Base-by-base conservation (phyloP, 768 basidiomycete genomes). In the Leucosporidium yakuticum region DNA sequence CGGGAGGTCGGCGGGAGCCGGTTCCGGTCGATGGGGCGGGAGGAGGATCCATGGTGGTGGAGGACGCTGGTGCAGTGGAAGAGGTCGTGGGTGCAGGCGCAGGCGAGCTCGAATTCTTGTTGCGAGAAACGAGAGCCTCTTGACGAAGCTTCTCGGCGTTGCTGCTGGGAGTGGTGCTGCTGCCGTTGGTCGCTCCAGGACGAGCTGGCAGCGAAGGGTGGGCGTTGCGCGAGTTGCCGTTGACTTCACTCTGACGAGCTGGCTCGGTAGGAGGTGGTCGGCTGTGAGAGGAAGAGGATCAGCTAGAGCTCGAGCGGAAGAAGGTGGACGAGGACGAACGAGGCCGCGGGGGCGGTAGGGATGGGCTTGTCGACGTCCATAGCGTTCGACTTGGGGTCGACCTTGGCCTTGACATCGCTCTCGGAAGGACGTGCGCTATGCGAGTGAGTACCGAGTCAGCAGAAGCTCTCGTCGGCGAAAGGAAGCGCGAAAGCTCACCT, bases 21-120 rank as follows among this genome's bases (percentile, higher is more conserved):
- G 55, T 7, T 19, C 20, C 15, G 31, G 11, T 44, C 15, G 69
- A 64, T 15, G 57, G 68, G 20, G 56, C 55, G 0, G 64, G 56
- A 21, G 59, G 69, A 25, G 63, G 69, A 25, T 73, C 73, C 71
- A 62, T 70, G 29, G 60, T 32, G 58, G 57, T 68, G 57, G 51
- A 60, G n/a, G 60, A 25, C 36, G 51, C 31, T 57, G 74, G 21
- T 23, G 51, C 12, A 7, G 57, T 20, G 34, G 64, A 19, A 4
- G 57, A 25, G 11, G 56, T 15, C 56, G 2, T 51, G 39, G 50
- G 54, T 63, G 32, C 49, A 47, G n/a, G 62, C 17, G 39, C 39
- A 44, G 39, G 39, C 39, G 39, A 44, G 39, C 39, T 44, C 39
- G 39, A 44, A 15, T 44, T 44, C 39, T 44, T 44, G 53, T 31